Conservation (phyloP, 495 filamentous ascomycete genomes). For the Daldinia caldariorum region DNA sequence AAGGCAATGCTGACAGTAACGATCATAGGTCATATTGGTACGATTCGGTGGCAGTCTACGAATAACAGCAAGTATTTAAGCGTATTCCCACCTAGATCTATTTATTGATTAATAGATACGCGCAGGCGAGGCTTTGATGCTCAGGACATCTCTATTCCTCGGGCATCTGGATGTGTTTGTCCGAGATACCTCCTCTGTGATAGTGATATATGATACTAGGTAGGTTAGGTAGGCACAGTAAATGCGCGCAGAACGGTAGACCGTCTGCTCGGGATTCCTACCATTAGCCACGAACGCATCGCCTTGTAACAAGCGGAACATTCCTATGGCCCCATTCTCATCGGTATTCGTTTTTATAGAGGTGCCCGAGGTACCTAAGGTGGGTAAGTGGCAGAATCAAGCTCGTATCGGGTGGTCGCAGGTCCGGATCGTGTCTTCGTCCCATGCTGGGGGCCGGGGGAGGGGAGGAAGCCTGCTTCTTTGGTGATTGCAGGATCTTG, state of each 20-base stretch:
- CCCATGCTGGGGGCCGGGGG: constrained; percentile 15
- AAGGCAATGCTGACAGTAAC: background rate
- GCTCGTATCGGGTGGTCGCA: constrained; percentile 30
- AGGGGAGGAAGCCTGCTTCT: constrained; percentile 2
- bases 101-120: background rate
- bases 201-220: too few relatives aligned
- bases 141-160: background rate
- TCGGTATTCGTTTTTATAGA: background rate
- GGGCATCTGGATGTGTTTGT: background rate
- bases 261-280: background rate
- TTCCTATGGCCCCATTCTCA: constrained; percentile 6
- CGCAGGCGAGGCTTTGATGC: background rate
- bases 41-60: background rate
- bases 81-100: background rate
- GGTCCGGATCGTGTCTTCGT: constrained; percentile 39
- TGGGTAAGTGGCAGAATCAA: background rate
- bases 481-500: constrained; percentile 40
- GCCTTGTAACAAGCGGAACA: background rate
- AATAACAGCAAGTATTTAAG: background rate
- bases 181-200: too few relatives aligned
- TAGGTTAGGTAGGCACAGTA: background rate
- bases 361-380: background rate
- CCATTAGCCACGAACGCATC: background rate
- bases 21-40: background rate
- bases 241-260: background rate